Evolutionary conservation across 768 basidiomycete genomes (phyloP).

Genomic region (Lactifluus hygrophoroides): DNA sequence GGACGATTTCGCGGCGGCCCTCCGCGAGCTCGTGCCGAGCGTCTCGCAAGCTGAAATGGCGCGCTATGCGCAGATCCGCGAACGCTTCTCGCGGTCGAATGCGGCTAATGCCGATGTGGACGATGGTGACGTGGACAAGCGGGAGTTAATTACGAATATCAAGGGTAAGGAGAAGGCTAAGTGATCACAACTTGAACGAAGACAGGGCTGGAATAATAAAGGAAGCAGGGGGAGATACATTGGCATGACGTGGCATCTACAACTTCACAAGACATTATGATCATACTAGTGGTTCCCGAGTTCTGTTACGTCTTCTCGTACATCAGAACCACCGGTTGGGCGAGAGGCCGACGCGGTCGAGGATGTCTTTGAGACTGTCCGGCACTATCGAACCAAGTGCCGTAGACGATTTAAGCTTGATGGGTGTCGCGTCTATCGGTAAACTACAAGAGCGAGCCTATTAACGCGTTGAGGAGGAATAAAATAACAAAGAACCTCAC

Average conservation of each 20-base stretch:
- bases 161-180: background rate
- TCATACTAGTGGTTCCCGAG: background rate
- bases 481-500: slow-evolving; percentile 29
- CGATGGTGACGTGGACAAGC: slow-evolving; percentile 28
- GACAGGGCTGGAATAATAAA: background rate
- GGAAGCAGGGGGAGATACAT: background rate
- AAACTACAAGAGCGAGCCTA: slow-evolving; percentile 29
- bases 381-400: slow-evolving; percentile 41
- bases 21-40: slow-evolving; percentile 65
- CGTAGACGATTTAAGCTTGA: slow-evolving; percentile 34
- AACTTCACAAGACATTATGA: background rate
- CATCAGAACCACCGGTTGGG: slow-evolving; percentile 50
- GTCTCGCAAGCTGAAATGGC: slow-evolving; percentile 81
- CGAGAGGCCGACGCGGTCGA: slow-evolving; percentile 45
- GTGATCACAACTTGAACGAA: background rate
- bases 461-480: background rate
- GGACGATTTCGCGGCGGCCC: slow-evolving; percentile 69
- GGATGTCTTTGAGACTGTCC: slow-evolving; percentile 43
- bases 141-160: slow-evolving; percentile 3
- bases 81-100: slow-evolving; percentile 47
- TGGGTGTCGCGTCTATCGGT: slow-evolving; percentile 41
- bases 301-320: background rate
- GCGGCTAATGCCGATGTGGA: slow-evolving; percentile 20
- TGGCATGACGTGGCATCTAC: background rate
- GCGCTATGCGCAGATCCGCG: slow-evolving; percentile 69